Evolutionary conservation across 768 basidiomycete genomes (phyloP), one percentile per base, ranked within the genome.

Genomic region (Tricholomella constricta): DNA sequence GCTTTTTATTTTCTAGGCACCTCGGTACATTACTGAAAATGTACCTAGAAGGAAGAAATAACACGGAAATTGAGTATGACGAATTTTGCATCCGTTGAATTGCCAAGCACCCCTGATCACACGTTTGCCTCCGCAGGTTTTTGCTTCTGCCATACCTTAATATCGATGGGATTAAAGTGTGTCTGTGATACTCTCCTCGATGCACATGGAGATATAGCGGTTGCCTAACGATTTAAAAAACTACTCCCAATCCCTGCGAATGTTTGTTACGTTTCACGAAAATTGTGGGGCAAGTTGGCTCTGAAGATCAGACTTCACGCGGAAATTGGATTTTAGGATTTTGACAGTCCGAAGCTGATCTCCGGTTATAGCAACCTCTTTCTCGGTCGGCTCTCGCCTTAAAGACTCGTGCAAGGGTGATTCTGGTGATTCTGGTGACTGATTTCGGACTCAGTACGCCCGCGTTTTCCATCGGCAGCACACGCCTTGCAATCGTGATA

Each of bases 291-390:
- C 14, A 48, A 20, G 44, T 11, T 7, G 15, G 44, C 43, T 22
- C 11, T 25, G 20, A 23, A 38, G 52, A n/a, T n/a, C n/a, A n/a
- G 55, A 46, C 48, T 54, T 51, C 56, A 48, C 45, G n/a, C 23
- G 45, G 26, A 48, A 54, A 48, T 61, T 59, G 52, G 36, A 61
- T 56, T 61, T 61, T 61, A 56, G 44, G 36, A 47, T 61, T 61
- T 61, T 58, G 49, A 29, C 54, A 46, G 51, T 53, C 48, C 48
- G 47, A 60, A 48, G 45, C 38, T 48, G 52, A 54, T 56, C 51
- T 46, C 37, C 45, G 45, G 32, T 19, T 12, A 27, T 34, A 36
- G 45, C 40, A 45, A n/a, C 52, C 55, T 45, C 48, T 49, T 20
- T 23, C 48, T 56, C 51, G 54, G 57, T 50, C 46, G 54, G 53